These are phyloP conservation scores for Collybia sp. DNA, from an alignment of 768 basidiomycete species.

Conservation along the genomic window DNA sequence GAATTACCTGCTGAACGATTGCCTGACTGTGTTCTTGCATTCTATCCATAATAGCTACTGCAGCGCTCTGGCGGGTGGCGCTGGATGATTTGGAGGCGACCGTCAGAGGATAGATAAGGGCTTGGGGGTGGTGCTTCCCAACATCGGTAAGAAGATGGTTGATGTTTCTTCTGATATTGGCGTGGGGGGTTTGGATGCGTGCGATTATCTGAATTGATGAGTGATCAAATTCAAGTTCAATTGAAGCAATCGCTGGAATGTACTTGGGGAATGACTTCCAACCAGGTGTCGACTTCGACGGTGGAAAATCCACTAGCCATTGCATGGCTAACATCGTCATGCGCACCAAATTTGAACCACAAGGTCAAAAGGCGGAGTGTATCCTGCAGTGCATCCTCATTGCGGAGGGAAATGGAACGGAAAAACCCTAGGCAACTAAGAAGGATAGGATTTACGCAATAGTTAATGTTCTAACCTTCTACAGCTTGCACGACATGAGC, in stretches of 20 bases:
- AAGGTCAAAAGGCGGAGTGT: constrained; percentile 88
- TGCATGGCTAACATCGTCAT: constrained; percentile 84
- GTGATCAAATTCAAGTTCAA: background rate
- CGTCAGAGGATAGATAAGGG: constrained; percentile 90
- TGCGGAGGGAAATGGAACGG: constrained; percentile 87
- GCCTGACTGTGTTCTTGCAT: constrained; percentile 88
- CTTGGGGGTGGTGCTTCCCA: constrained; percentile 96
- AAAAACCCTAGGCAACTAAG: constrained; percentile 68
- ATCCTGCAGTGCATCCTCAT: constrained; percentile 91
- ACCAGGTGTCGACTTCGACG: constrained; percentile 96
- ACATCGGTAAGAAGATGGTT: constrained; percentile 86
- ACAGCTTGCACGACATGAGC: constrained; percentile 89
- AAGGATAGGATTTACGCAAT: constrained; percentile 1
- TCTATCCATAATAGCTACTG: constrained; percentile 81
- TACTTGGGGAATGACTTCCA: constrained; percentile 98
- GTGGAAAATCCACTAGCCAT: constrained; percentile 83
- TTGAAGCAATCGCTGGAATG: constrained; percentile 4
- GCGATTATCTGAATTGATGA: constrained; percentile 77
- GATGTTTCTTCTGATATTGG: constrained; percentile 84
- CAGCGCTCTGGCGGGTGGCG: constrained; percentile 72
- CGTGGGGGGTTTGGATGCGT: constrained; percentile 91
- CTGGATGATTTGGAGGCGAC: constrained; percentile 97
- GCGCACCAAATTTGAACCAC: constrained; percentile 97
- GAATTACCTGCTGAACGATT: constrained; percentile 79
- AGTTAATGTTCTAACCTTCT: constrained; percentile 49